Conservation (phyloP, 345 rosid species). For the Abelmoschus esculentus region DNA sequence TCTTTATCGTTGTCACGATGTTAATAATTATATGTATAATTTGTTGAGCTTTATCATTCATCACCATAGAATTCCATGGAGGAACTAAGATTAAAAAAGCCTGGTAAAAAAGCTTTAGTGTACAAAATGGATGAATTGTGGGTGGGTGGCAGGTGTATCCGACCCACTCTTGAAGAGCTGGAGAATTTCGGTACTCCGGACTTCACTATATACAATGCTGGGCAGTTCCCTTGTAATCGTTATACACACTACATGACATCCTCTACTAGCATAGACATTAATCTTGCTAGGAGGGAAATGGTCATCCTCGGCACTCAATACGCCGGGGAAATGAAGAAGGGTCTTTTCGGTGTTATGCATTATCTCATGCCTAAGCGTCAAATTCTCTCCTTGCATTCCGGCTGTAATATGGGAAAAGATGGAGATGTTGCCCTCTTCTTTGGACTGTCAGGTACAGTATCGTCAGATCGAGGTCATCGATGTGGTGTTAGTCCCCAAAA, state of each 20-base stretch:
- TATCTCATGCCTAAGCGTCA: conserved; percentile 99
- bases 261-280: conserved; percentile 91
- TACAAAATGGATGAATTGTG: conserved; percentile 43
- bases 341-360: conserved; percentile 98
- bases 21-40: conserved; percentile 22
- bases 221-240: conserved; percentile 98
- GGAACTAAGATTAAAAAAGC: conserved; percentile 17
- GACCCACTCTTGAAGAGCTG: conserved; percentile 96
- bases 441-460: conserved; percentile 88
- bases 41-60: conserved; percentile 15
- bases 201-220: conserved; percentile 98
- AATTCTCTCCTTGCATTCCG: conserved; percentile 92
- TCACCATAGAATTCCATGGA: conserved; percentile 14
- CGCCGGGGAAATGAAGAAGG: conserved; percentile 99
- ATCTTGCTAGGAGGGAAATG: conserved; percentile 95
- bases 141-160: conserved; percentile 96
- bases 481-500: conserved; percentile 8
- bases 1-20: conserved; percentile 26
- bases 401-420: conserved; percentile 97
- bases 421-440: conserved; percentile 99
- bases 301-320: conserved; percentile 97
- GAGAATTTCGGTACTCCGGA: conserved; percentile 98
- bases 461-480: conserved; percentile 21
- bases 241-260: conserved; percentile 99
- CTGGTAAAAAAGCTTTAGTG: conserved; percentile 31